phyloP scores from a whole-genome alignment of 768 basidiomycete species.

The Artomyces pyxidatus region DNA sequence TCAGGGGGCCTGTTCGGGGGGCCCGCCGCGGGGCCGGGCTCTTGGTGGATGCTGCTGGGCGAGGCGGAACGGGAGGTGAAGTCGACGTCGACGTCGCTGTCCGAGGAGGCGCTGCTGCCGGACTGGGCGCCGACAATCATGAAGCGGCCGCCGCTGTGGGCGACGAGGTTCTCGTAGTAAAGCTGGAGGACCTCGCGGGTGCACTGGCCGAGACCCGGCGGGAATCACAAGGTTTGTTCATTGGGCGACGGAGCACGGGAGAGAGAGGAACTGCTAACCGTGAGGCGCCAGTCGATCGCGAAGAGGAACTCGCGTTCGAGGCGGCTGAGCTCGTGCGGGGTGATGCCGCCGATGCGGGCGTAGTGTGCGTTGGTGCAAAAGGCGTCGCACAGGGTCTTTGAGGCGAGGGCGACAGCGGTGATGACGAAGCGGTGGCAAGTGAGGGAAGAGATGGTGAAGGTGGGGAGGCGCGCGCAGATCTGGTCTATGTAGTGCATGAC shows the following conservation, averaged over 20 bases:
- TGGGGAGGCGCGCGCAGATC: conserved; percentile 79
- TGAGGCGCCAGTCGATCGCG: conserved; percentile 91
- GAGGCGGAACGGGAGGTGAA: conserved; percentile 28
- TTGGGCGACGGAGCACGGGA: conserved; percentile 8
- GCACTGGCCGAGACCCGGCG: conserved; percentile 46
- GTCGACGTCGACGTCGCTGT: conserved; percentile 35
- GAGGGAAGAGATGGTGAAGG: conserved; percentile 90
- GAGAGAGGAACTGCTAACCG: conserved; percentile 47
- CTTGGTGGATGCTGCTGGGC: conserved; percentile 39
- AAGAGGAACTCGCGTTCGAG: conserved; percentile 91
- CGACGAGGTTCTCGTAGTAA: conserved; percentile 90
- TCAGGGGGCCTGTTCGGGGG: no score
- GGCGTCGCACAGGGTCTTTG: conserved; percentile 91
- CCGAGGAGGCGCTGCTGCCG: conserved; percentile 27
- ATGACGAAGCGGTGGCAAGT: conserved; percentile 98
- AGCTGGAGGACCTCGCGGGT: conserved; percentile 85
- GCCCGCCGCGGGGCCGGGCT: conserved; percentile 5
- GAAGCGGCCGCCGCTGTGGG: conserved; percentile 58
- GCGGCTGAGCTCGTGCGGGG: conserved; percentile 83
- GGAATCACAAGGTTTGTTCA: conserved; percentile 20
- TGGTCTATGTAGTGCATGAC: conserved; percentile 88
- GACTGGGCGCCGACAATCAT: conserved; percentile 37
- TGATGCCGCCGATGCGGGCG: conserved; percentile 94
- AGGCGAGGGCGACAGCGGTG: conserved; percentile 83
- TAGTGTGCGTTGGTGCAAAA: conserved; percentile 95